Percentiles rank a stretch among this genome's conserved stretches.
phyloP scores from a whole-genome alignment of 2,329 filamentous ascomycete genomes.

The Penicillium sp. region DNA sequence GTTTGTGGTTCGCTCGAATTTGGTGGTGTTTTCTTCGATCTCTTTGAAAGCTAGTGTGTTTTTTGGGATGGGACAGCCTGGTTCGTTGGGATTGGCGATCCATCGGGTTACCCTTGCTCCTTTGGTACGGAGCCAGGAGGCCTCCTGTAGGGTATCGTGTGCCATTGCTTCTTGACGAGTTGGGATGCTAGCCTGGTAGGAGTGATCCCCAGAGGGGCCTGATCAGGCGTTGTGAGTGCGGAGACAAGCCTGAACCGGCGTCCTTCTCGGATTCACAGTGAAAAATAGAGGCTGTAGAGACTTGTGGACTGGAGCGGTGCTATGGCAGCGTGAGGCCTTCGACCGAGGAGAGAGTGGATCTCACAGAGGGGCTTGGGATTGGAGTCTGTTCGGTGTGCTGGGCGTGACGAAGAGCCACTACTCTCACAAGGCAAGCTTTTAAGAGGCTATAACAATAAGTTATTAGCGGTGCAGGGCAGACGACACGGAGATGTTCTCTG shows the following conservation, averaged over 20 bases:
- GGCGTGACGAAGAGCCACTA: too few relatives aligned
- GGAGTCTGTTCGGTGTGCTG: too few relatives aligned
- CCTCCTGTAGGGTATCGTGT: neutral
- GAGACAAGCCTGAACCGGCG: neutral
- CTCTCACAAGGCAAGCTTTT: too few relatives aligned
- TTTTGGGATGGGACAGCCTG: neutral
- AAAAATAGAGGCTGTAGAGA: neutral
- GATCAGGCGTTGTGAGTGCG: neutral
- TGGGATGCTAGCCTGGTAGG: neutral
- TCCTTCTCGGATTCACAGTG: neutral
- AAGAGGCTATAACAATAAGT: too few relatives aligned
- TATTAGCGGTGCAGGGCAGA: too few relatives aligned
- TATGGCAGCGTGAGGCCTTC: too few relatives aligned
- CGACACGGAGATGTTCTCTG: too few relatives aligned
- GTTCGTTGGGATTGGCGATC: neutral
- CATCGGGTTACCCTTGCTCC: neutral
- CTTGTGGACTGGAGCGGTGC: neutral
- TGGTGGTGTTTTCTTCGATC: neutral
- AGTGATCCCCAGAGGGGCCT: neutral
- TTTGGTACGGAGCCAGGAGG: neutral
- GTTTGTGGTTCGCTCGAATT: neutral
- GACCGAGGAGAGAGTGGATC: too few relatives aligned
- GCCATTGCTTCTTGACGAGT: neutral
- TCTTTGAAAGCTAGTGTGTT: neutral
- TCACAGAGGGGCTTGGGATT: too few relatives aligned